phyloP scores from a whole-genome alignment of 164 flowering plant species.

The Vitis rotundifolia region DNA sequence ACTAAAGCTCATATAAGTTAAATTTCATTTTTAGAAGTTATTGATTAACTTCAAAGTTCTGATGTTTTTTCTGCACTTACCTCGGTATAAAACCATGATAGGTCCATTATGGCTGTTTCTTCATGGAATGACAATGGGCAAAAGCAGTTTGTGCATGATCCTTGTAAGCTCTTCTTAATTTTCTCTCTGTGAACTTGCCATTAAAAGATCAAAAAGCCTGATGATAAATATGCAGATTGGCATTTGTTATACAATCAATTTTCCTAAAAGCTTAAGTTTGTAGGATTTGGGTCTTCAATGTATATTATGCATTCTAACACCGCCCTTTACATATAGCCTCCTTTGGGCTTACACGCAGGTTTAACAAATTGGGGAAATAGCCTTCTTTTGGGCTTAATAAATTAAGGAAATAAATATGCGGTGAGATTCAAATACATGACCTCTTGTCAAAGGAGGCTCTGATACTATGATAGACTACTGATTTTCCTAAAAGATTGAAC shows the following conservation, averaged over 20 bases:
- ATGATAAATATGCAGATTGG: neutral
- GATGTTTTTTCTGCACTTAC: neutral
- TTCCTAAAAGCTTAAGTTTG: neutral
- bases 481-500: too few relatives aligned
- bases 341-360: too few relatives aligned
- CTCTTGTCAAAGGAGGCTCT: too few relatives aligned
- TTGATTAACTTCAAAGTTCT: neutral
- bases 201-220: neutral
- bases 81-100: conserved; percentile 24
- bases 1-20: conserved; percentile 2
- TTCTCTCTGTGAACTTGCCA: neutral
- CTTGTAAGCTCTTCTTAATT: conserved; percentile 55
- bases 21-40: neutral
- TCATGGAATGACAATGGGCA: conserved; percentile 99
- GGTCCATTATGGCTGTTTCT: conserved; percentile 96
- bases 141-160: conserved; percentile 93
- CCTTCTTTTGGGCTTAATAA: too few relatives aligned
- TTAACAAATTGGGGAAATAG: too few relatives aligned
- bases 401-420: too few relatives aligned
- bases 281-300: too few relatives aligned
- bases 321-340: too few relatives aligned
- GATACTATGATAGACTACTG: too few relatives aligned
- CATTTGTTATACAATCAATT: neutral
- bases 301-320: too few relatives aligned
- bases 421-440: too few relatives aligned